Base-by-base conservation (phyloP, 2,329 filamentous ascomycete genomes). In the Fusarium compactum region DNA sequence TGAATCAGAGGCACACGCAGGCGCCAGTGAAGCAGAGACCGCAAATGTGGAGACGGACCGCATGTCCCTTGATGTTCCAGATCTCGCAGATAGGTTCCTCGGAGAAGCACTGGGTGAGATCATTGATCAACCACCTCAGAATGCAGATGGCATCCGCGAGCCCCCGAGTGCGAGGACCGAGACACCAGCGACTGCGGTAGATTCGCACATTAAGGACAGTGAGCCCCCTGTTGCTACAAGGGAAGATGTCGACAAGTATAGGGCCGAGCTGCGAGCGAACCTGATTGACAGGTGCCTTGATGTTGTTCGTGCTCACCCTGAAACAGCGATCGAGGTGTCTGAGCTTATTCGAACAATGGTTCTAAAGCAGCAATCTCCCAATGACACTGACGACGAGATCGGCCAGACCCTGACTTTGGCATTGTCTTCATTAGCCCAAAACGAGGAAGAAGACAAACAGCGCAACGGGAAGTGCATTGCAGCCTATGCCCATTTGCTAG, bases 241-340 rank as follows among this genome's bases (percentile, higher is more conserved):
- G 61, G 93, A 98, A 62, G 91, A 94, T 70, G 84, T 99, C 9
- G 93, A 97, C 67, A 87, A 88, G 34, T 88, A 93, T 78, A 90
- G 96, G 47, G 85, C 87, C 7, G 86, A 85, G n/a, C 84, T 98
- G 43, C 89, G 93, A 41, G 85, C 89, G 22, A 91, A 93, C 59
- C 82, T 98, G 58, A 95, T 98, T 63, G 95, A 98, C 74, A 92
- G 94, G 62, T 97, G 93, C 70, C 84, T 99, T 24, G 95, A 98
- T 75, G 90, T 98, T 34, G 90, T 99, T 56, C 92, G 95, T 78
- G 91, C 91, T 40, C 95, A 98, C 73, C 91, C 95, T 16, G 90
- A 93, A 72, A 90, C 95, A 14, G 97, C 96, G 0, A 96, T 98
- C 74, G 95, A 98, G 76, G 85, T 99, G 48, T 89, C 94, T 0